phyloP scores from a whole-genome alignment of 805 yeast species.

The Priceomyces melissophilus region DNA sequence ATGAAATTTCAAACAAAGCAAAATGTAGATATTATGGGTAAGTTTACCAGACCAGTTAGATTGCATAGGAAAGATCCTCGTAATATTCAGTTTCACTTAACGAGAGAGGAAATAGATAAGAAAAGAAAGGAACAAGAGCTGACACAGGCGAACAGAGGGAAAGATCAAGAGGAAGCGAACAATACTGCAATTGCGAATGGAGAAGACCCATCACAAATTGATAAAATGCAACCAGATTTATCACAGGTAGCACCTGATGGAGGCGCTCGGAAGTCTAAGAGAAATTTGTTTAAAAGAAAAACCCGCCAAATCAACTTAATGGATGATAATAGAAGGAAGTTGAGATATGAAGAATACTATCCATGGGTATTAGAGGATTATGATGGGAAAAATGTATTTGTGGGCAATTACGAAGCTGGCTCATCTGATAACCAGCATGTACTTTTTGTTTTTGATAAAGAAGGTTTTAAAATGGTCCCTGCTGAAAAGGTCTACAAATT shows the following conservation, averaged over 20 bases:
- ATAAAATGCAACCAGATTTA: constrained; percentile 42
- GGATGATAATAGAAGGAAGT: constrained; percentile 76
- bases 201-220: constrained; percentile 12
- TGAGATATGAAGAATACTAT: constrained; percentile 92
- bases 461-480: constrained; percentile 91
- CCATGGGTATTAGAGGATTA: constrained; percentile 99
- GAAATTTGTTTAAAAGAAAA: constrained; percentile 63
- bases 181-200: constrained; percentile 12
- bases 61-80: constrained; percentile 92
- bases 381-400: constrained; percentile 92
- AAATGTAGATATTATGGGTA: constrained; percentile 64
- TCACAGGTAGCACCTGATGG: constrained; percentile 91
- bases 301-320: constrained; percentile 80
- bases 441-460: constrained; percentile 76
- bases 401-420: constrained; percentile 92
- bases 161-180: constrained; percentile 15
- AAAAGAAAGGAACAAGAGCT: constrained; percentile 36
- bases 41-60: constrained; percentile 79
- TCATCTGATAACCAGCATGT: constrained; percentile 77
- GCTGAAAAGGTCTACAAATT: constrained; percentile 92
- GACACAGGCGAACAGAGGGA: constrained; percentile 20
- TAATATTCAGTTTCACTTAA: constrained; percentile 80
- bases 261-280: constrained; percentile 69
- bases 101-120: constrained; percentile 70
- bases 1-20: constrained; percentile 74